Base-by-base conservation (phyloP, 495 filamentous ascomycete species). In the Trichoderma orchidacearum region DNA sequence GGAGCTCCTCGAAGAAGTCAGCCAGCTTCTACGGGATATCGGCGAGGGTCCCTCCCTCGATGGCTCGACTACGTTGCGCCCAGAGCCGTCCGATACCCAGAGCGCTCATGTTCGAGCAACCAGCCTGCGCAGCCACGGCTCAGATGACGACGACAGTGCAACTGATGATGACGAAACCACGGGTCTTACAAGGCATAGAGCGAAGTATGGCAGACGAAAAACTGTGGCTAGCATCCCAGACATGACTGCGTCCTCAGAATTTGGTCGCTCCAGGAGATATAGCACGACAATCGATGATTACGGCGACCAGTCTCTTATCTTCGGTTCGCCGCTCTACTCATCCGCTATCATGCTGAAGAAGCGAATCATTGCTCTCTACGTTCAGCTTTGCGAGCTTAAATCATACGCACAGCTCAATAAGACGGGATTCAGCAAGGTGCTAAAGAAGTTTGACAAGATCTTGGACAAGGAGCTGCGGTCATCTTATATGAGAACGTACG, bases 371-470 rank as follows among this genome's bases (percentile, higher is more conserved):
- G 86, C 84, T 63, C 72, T 88, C 53, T 99, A 96, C 63, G 94
- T 97, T 53, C 85, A 86, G 56, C 72, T 97, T n/a, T 96, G 93
- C 71, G 93, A 95, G 61, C 80, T 99, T 56, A 89, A 95, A 66
- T 96, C 91, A 13, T 99, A 91, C 66, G 82, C 93, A 54, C 93
- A 99, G 71, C 77, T 99, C 41, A 99, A 99, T 75, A 85, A 83
- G 70, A 99, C 93, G 0, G 93, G 93, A 3, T 99, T 99, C 70
- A 79, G 82, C 38, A 99, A 99, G 70, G 90, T 90, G 3, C 70
- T 96, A 61, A 99, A 99, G 74, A 99, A 99, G 68, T 99, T 93
- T 65, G 93, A 99, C 75, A 99, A 99, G 76, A 96, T 86, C 53
- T 72, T 93, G 30, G 85, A 96, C 65, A 84, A 84, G 34, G 83